phyloP scores from a whole-genome alignment of 768 basidiomycete genomes.

The Hysterangium stoloniferum region DNA sequence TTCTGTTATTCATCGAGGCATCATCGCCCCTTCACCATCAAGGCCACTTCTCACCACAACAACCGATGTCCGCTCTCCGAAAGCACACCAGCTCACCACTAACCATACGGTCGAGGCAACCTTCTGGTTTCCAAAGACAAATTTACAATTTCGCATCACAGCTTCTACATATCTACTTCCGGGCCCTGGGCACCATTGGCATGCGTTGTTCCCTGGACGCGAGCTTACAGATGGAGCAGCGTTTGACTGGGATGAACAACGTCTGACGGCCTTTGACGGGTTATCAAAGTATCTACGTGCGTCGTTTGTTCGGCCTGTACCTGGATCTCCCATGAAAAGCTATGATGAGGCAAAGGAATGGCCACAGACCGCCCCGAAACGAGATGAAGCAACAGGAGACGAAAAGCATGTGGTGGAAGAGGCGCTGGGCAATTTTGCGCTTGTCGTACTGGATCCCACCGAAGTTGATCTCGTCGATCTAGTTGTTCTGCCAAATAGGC shows the following conservation, averaged over 20 bases:
- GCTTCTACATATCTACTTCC: conserved; percentile 54
- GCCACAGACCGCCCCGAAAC: conserved; percentile 48
- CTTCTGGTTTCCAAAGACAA: conserved; percentile 65
- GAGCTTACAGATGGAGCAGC: conserved; percentile 29
- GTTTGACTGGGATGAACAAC: conserved; percentile 62
- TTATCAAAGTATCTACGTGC: conserved; percentile 62
- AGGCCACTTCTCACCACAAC: conserved; percentile 58
- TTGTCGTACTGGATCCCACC: conserved; percentile 63
- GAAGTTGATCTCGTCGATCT: conserved; percentile 67
- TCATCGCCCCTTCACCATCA: conserved; percentile 40
- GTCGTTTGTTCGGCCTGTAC: conserved; percentile 59
- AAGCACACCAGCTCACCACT: conserved; percentile 48
- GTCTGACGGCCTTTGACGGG: conserved; percentile 48
- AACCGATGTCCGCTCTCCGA: conserved; percentile 69
- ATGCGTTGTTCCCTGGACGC: conserved; percentile 18
- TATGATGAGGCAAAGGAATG: conserved; percentile 54
- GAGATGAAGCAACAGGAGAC: conserved; percentile 32
- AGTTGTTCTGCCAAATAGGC: conserved; percentile 44
- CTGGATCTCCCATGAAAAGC: conserved; percentile 46
- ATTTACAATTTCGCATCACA: conserved; percentile 68
- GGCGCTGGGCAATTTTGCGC: conserved; percentile 60
- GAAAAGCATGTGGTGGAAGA: conserved; percentile 38
- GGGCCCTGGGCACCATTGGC: conserved; percentile 31
- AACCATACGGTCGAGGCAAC: conserved; percentile 49
- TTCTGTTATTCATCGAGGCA: conserved; percentile 52